Evolutionary conservation across 2,329 filamentous ascomycete genomes (phyloP).

Genomic region (Alternaria tenuissima): DNA sequence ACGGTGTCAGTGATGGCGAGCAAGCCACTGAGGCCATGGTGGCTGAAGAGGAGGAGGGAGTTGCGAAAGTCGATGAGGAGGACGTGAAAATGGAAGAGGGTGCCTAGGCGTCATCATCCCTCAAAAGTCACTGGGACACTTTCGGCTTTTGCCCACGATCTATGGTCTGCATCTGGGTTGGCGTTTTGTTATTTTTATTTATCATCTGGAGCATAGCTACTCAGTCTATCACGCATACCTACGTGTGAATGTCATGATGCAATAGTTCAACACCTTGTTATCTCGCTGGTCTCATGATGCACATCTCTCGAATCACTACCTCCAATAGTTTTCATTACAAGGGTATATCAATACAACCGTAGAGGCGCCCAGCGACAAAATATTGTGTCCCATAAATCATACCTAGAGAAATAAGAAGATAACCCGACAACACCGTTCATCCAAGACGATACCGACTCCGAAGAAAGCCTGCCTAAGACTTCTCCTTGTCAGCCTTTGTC

Average conservation of each 20-base stretch:
- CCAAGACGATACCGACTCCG: neutral
- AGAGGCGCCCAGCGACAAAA: neutral
- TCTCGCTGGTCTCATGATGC: neutral
- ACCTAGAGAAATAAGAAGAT: neutral
- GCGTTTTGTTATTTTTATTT: constrained; percentile 2
- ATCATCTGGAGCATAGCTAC: neutral
- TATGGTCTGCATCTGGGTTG: constrained; percentile 13
- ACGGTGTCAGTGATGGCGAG: constrained; percentile 10
- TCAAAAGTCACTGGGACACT: neutral
- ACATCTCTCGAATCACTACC: neutral
- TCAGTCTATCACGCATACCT: neutral
- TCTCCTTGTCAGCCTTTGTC: constrained; percentile 13
- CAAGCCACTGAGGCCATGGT: constrained; percentile 14
- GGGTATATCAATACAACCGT: neutral
- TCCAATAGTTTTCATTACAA: neutral
- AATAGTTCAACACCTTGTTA: neutral
- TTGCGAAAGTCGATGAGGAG: constrained; percentile 10
- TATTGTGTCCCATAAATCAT: neutral
- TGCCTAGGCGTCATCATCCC: neutral
- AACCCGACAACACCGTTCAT: neutral
- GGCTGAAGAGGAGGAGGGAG: constrained; percentile 13
- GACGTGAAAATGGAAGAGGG: constrained; percentile 13
- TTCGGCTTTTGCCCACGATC: neutral
- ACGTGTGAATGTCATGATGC: constrained; percentile 11
- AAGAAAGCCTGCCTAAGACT: constrained; percentile 15